A percentile compares a stretch with the other conserved stretches of the same genome.
Conservation (phyloP, 2,329 filamentous ascomycete species). For the Rhynchosporium graminicola region DNA sequence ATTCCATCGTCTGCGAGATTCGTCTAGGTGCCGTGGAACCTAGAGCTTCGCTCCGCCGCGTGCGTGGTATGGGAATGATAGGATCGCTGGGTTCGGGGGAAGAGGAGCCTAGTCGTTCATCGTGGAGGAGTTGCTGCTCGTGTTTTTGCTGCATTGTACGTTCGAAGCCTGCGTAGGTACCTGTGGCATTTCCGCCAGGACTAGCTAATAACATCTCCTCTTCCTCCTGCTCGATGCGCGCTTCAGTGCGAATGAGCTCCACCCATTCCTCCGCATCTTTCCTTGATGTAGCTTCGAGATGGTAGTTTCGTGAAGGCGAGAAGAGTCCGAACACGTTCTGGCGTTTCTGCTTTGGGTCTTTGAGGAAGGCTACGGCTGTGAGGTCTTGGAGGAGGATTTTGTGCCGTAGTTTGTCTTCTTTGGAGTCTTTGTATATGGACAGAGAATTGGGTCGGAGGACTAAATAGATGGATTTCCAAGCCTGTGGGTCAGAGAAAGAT, state of each 20-base stretch:
- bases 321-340: conserved; percentile 91
- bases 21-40: conserved; percentile 43
- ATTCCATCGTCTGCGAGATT: conserved; percentile 63
- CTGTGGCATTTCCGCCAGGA: conserved; percentile 49
- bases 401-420: conserved; percentile 85
- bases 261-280: conserved; percentile 87
- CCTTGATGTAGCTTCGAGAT: conserved; percentile 75
- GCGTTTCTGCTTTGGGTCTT: conserved; percentile 84
- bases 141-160: conserved; percentile 33
- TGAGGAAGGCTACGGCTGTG: conserved; percentile 85
- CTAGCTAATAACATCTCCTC: conserved; percentile 77
- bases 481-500: conserved; percentile 48
- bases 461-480: conserved; percentile 87
- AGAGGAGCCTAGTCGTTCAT: conserved; percentile 46
- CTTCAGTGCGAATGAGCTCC: conserved; percentile 73
- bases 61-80: conserved; percentile 21
- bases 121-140: conserved; percentile 34
- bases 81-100: conserved; percentile 60
- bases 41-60: conserved; percentile 32
- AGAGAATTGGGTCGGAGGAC: conserved; percentile 88
- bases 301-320: conserved; percentile 86
- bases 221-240: conserved; percentile 85
- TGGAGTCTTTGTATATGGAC: conserved; percentile 89
- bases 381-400: conserved; percentile 87
- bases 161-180: conserved; percentile 36